Conservation (phyloP, 305 asterid species). For the Galium porrigens region DNA sequence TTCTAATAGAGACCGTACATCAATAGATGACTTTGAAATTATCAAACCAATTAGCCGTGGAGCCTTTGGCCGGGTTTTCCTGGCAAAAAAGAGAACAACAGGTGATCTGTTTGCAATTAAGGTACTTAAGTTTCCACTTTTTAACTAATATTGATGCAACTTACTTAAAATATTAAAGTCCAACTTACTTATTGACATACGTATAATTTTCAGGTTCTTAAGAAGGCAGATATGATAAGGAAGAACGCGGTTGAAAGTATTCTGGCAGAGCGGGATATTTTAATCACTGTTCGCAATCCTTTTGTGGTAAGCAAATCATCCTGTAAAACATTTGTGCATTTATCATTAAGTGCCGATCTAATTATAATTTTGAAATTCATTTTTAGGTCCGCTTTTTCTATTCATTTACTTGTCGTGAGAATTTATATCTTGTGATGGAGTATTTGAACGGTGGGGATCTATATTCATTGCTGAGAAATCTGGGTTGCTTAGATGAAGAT, state of each 20-base stretch:
- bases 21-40: slow-evolving; percentile 96
- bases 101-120: slow-evolving; percentile 96
- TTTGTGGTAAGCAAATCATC: slow-evolving; percentile 79
- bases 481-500: slow-evolving; percentile 96
- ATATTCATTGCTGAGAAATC: slow-evolving; percentile 85
- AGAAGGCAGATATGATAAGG: slow-evolving; percentile 97
- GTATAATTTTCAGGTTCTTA: slow-evolving; percentile 57
- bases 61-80: slow-evolving; percentile 95
- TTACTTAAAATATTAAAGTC: too few relatives aligned
- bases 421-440: slow-evolving; percentile 98
- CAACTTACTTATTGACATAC: slow-evolving; percentile 2
- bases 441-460: slow-evolving; percentile 98
- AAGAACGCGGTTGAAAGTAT: slow-evolving; percentile 99
- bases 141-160: not conserved
- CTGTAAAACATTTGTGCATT: slow-evolving; percentile 18
- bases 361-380: slow-evolving; percentile 19
- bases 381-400: slow-evolving; percentile 89
- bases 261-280: slow-evolving; percentile 92
- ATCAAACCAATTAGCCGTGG: slow-evolving; percentile 98
- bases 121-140: slow-evolving; percentile 30
- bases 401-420: slow-evolving; percentile 99
- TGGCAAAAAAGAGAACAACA: slow-evolving; percentile 92
- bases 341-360: slow-evolving; percentile 15
- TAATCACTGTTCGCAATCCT: slow-evolving; percentile 95
- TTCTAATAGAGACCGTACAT: slow-evolving; percentile 79